Evolutionary conservation across 306 rosid genomes (phyloP).

Genomic region (Ceratonia siliqua): DNA sequence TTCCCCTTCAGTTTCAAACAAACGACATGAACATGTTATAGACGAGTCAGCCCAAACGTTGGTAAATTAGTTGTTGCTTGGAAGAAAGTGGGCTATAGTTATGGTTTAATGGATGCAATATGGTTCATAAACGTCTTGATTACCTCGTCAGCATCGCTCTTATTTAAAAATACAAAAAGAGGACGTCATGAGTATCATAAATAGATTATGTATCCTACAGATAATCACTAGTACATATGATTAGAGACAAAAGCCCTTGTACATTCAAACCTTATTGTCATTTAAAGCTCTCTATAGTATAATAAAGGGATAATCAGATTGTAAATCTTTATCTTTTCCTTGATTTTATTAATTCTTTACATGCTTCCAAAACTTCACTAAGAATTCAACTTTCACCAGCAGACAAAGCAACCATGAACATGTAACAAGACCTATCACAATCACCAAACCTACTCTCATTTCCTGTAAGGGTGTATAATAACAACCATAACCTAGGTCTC

Average conservation of each 20-base stretch:
- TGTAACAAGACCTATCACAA: background rate
- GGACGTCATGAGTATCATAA: background rate
- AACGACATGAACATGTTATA: too few relatives aligned
- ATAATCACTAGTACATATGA: background rate
- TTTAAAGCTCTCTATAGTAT: background rate
- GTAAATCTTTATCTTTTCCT: background rate
- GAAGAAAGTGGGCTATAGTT: too few relatives aligned
- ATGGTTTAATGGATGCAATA: too few relatives aligned
- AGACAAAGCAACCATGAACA: background rate
- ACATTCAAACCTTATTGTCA: background rate
- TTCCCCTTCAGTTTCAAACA: too few relatives aligned
- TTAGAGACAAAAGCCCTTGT: background rate
- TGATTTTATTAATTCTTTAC: slow-evolving; percentile 27
- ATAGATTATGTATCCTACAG: too few relatives aligned
- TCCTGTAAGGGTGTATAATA: background rate
- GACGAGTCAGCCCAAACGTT: background rate
- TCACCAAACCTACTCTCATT: background rate
- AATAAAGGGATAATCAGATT: background rate
- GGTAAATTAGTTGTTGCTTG: too few relatives aligned
- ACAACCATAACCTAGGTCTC: background rate
- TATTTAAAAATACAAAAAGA: background rate
- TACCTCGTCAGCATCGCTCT: background rate
- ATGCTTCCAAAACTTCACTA: slow-evolving; percentile 21
- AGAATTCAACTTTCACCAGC: background rate
- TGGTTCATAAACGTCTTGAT: background rate